Evolutionary conservation across 208 protist genomes (phyloP).

Genomic region (Acanthamoeba lenticulata): DNA sequence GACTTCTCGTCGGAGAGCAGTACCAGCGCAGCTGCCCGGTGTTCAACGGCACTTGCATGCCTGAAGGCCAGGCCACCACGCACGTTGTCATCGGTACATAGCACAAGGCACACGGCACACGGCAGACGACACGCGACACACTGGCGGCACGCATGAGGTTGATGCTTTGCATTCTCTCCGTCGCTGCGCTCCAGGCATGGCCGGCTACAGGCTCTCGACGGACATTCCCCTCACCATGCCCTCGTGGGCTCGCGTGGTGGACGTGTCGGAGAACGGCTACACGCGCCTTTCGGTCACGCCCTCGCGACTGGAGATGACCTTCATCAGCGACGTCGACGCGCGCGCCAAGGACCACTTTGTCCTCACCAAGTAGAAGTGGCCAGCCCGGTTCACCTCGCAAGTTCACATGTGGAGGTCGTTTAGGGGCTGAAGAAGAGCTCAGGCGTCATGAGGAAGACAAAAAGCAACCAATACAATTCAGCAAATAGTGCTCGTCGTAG

Average conservation of each 20-base stretch:
- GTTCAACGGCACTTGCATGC: not conserved
- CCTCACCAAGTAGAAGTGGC: constrained; percentile 14
- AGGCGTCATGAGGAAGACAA: too few species aligned
- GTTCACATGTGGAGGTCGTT: too few species aligned
- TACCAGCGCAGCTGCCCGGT: not conserved
- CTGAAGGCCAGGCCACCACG: not conserved
- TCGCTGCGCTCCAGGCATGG: not conserved
- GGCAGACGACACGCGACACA: too few species aligned
- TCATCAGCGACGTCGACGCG: constrained; percentile 2
- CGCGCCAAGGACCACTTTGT: not conserved
- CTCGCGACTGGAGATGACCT: not conserved
- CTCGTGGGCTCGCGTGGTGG: not conserved
- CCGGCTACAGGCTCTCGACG: not conserved
- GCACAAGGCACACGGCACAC: too few species aligned
- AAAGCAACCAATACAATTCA: too few species aligned
- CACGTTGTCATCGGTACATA: constrained; percentile 22
- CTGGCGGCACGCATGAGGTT: too few species aligned
- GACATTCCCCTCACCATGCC: not conserved
- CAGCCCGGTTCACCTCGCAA: too few species aligned
- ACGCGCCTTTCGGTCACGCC: not conserved
- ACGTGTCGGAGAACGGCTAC: not conserved
- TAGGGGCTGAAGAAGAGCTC: too few species aligned
- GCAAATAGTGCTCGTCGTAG: too few species aligned
- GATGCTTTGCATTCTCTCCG: too few species aligned
- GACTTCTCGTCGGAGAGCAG: not conserved